phyloP scores from a whole-genome alignment of 2,329 filamentous ascomycete species.

The Knufia petricola region DNA sequence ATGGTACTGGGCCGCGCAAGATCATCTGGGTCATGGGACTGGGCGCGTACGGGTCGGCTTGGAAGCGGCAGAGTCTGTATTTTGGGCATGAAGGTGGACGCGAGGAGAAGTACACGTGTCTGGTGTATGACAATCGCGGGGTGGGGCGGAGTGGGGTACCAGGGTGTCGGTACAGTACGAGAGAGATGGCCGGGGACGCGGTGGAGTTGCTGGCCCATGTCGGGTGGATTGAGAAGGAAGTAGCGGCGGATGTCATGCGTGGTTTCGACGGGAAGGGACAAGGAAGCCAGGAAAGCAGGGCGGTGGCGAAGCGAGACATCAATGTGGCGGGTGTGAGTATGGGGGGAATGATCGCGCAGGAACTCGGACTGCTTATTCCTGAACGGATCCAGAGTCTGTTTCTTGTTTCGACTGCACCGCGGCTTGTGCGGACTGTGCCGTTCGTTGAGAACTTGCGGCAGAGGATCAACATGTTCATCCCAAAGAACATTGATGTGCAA shows the following conservation, averaged over 20 bases:
- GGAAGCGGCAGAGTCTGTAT: conserved; percentile 74
- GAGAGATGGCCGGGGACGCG: conserved; percentile 71
- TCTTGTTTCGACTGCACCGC: conserved; percentile 53
- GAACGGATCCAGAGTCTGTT: conserved; percentile 36
- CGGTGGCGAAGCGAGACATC: conserved; percentile 35
- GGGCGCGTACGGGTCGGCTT: conserved; percentile 57
- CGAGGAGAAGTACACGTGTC: conserved; percentile 57
- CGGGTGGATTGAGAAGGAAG: conserved; percentile 48
- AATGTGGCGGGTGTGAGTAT: conserved; percentile 73
- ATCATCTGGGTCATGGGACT: conserved; percentile 73
- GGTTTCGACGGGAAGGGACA: background rate
- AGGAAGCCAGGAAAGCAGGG: background rate
- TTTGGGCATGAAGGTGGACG: conserved; percentile 58
- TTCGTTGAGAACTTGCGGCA: conserved; percentile 56
- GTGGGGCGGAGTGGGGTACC: conserved; percentile 75
- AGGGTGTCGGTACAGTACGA: conserved; percentile 65
- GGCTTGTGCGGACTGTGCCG: conserved; percentile 47
- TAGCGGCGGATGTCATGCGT: conserved; percentile 26
- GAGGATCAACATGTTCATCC: conserved; percentile 51
- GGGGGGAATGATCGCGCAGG: conserved; percentile 88
- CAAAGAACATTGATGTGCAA: conserved; percentile 59
- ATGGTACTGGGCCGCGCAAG: conserved; percentile 63
- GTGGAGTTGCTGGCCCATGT: conserved; percentile 61
- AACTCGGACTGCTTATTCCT: conserved; percentile 44
- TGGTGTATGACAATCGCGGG: conserved; percentile 76